phyloP scores from a whole-genome alignment of 192 early-diverging fungal species.

The Coemansia sp. region DNA sequence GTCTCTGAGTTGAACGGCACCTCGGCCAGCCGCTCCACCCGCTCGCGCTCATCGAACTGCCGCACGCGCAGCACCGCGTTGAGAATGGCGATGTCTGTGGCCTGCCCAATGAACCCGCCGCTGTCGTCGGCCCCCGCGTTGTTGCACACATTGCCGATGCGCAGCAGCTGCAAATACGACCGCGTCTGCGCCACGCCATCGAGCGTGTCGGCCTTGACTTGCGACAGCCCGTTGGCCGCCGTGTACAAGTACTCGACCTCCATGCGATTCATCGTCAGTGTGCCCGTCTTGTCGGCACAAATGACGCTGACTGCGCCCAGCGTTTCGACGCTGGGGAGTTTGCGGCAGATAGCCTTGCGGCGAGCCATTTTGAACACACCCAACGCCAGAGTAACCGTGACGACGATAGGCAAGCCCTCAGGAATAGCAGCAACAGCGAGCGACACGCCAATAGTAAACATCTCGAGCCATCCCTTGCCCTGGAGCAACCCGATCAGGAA shows the following conservation, averaged over 20 bases:
- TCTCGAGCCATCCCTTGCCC: constrained; percentile 86
- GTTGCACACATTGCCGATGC: constrained; percentile 85
- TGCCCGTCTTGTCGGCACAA: constrained; percentile 96
- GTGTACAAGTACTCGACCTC: constrained; percentile 85
- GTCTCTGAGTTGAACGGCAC: constrained; percentile 89
- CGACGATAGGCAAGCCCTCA: constrained; percentile 95
- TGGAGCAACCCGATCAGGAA: constrained; percentile 84
- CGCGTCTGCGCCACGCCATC: constrained; percentile 24
- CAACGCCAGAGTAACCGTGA: constrained; percentile 89
- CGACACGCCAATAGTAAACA: constrained; percentile 90
- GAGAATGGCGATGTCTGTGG: constrained; percentile 92
- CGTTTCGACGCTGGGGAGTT: constrained; percentile 91
- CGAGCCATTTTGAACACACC: constrained; percentile 92
- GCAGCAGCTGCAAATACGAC: constrained; percentile 47
- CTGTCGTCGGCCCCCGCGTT: constrained; percentile 76
- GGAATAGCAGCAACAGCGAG: constrained; percentile 98
- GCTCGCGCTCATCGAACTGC: constrained; percentile 71
- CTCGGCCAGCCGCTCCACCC: constrained; percentile 66
- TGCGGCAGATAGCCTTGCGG: constrained; percentile 90
- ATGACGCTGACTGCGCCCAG: constrained; percentile 93
- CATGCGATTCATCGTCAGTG: constrained; percentile 95
- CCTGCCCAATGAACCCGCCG: constrained; percentile 80
- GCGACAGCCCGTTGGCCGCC: constrained; percentile 39
- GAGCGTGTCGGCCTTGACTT: constrained; percentile 30
- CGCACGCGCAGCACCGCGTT: constrained; percentile 60